Base-by-base conservation (phyloP, 2,329 filamentous ascomycete species). In the Elsinoe necatrix region DNA sequence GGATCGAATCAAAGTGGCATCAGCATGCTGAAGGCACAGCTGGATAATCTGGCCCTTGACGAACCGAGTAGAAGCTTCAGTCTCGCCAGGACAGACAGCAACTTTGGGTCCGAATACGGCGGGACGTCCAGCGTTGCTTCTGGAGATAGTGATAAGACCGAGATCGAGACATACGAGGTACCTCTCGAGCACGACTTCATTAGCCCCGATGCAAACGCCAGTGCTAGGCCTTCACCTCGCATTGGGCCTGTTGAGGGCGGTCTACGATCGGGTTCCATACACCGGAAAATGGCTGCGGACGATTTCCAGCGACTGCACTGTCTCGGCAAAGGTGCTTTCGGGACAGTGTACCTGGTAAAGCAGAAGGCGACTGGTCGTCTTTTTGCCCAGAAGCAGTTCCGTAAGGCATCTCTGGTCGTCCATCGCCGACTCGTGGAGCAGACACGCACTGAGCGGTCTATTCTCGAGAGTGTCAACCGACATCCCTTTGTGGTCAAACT, bases 401-500 rank as follows among this genome's bases (percentile, higher is more conserved):
- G 92, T 71, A 98, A 98, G 74, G 93, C 95, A 0, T 95, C 90
- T 7, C 77, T 98, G 54, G 89, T 91, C 0, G 89, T 98, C 37
- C 91, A 96, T 73, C 96, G 95, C 78, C 90, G 91, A 70, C 81
- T 97, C 29, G 83, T 98, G 52, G 91, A 97, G 73, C 93, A 97
- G 75, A 97, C 93, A 57, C 95, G 95, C 78, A 97, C 92, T 1
- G 93, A 98, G 75, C 87, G 93, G 51, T 85, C 86, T 65, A 95
- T 98, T 56, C 79, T 98, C 54, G 93, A 98, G 75, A 95, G 88
- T 59, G 89, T 98, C 71, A 97, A 95, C 72, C 82, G 91, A 31
- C 93, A 98, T 70, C 92, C 93, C 0, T 98, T 98, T 69, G 91
- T 98, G 48, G 93, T 98, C 62, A 97, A 97, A 73, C 80, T 98